Evolutionary conservation across 208 protist species (phyloP).

Genomic region (Wallacemonas sp.): DNA sequence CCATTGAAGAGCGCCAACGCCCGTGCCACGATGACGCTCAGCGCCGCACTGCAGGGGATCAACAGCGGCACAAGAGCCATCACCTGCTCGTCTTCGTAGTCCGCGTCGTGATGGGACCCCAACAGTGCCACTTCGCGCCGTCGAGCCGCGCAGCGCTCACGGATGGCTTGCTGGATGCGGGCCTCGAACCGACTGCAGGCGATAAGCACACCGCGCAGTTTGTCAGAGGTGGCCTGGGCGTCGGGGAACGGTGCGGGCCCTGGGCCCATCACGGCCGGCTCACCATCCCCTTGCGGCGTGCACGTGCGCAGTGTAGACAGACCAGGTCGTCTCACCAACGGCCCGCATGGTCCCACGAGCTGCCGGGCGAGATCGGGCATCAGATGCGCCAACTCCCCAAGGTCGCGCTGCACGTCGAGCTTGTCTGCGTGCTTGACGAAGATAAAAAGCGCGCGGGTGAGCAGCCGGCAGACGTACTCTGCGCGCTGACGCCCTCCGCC

Average conservation of each 20-base stretch:
- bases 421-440: slow-evolving; percentile 36
- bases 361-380: slow-evolving; percentile 37
- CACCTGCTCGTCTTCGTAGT: background rate
- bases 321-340: too few relatives aligned
- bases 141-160: slow-evolving; percentile 1
- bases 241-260: slow-evolving; percentile 15
- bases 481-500: slow-evolving; percentile 40
- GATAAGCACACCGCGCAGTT: slow-evolving; percentile 53
- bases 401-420: slow-evolving; percentile 14
- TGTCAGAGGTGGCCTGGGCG: slow-evolving; percentile 13
- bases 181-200: slow-evolving; percentile 60
- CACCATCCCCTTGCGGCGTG: background rate
- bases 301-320: background rate
- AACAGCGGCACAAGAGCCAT: slow-evolving; percentile 41
- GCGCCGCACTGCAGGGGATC: slow-evolving; percentile 56
- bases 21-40: slow-evolving; percentile 62
- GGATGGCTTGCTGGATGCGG: slow-evolving; percentile 39
- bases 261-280: background rate
- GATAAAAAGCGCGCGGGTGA: slow-evolving; percentile 59
- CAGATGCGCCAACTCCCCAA: slow-evolving; percentile 36
- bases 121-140: too few relatives aligned
- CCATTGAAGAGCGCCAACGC: slow-evolving; percentile 40
- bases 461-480: slow-evolving; percentile 42
- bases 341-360: background rate
- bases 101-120: background rate